Base-by-base conservation (phyloP, 495 filamentous ascomycete species). In the Penicillium canariense region DNA sequence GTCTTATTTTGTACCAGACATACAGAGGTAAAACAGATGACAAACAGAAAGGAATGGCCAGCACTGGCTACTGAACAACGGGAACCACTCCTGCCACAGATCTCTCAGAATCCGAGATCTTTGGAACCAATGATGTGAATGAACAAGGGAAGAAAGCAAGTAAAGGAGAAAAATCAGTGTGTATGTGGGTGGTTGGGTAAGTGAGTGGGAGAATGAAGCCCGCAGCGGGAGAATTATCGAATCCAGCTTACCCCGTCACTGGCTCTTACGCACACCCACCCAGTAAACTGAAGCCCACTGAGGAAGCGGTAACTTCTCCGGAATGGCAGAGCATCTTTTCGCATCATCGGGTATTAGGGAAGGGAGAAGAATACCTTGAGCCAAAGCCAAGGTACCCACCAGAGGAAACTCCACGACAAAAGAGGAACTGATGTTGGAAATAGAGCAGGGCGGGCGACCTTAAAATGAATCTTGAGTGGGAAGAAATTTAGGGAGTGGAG, bases 261-360 rank as follows among this genome's bases (percentile, higher is more conserved):
- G 32, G 32, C 32, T 5, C 32, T 35, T 35, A 35, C 32, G 32
- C 32, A 43, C 39, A 46, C 18, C 50, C 49, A 17, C 34, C 34
- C 28, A 35, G 32, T 35, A 17, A 52, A 48, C 34, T 32, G 34
- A 51, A 27, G 15, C 15, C 52, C 26, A 49, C 28, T 20, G 43
- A 28, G 34, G 35, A 27, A 43, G 36, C 36, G 50, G 38, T 40
- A 35, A 35, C 14, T 35, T 15, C 32, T 35, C 32, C 14, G 12
- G 32, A n/a, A 35, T 35, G 32, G 1, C 10, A n/a, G 14, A 35
- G 32, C 32, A 35, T 35, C 32, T 35, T 35, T 4, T 35, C 15
- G n/a, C 32, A 15, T 35, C 32, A 35, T 35, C 12, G 32, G n/a
- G 32, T 35, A n/a, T 15, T 5, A 15, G 14, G 15, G 15, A 6